Base-by-base conservation (phyloP, 495 filamentous ascomycete genomes). In the Penicillium steckii region DNA sequence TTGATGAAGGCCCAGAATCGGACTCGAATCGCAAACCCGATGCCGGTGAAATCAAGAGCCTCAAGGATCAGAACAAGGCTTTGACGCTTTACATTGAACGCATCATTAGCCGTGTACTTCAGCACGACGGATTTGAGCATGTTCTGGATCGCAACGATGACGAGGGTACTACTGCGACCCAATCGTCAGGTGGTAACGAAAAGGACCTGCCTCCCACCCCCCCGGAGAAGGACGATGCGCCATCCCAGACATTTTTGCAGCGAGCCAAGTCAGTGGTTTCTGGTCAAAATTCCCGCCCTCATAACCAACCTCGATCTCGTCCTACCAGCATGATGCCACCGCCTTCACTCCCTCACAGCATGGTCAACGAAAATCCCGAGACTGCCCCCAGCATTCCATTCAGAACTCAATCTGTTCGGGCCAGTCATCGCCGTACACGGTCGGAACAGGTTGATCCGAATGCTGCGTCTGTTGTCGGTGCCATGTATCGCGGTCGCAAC, bases 11-110 rank as follows among this genome's bases (percentile, higher is more conserved):
- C 38, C 79, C 80, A 18, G 79, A 82, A 18, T 69, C 68, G 13
- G 80, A 82, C n/a, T 77, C 81, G 53, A 75, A 70, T 44, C 81
- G 84, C 50, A 87, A 85, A 49, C 74, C 91, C 5, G 93, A 97
- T 61, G 18, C 8, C 23, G 59, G 73, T 6, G 94, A 98, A 60
- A 68, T 91, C 52, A 91, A 88, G 68, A 73, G 78, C n/a, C 73
- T 89, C 21, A 94, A 90, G 70, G 91, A 96, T 55, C 87, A 96
- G 69, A 97, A 97, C 76, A 98, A 96, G 68, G 94, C 94, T 37
- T 73, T 97, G 55, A 95, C 91, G 2, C 79, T 96, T 26, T 98
- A 98, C 69, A 97, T 98, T 69, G 96, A 96, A 79, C 93, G 90
- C 64, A 97, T 98, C 65, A 96, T 98, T 61, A 92, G 91, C 67